Base-by-base conservation (phyloP, 108 stramenopile genomes). In the Discostella stelligeroides region DNA sequence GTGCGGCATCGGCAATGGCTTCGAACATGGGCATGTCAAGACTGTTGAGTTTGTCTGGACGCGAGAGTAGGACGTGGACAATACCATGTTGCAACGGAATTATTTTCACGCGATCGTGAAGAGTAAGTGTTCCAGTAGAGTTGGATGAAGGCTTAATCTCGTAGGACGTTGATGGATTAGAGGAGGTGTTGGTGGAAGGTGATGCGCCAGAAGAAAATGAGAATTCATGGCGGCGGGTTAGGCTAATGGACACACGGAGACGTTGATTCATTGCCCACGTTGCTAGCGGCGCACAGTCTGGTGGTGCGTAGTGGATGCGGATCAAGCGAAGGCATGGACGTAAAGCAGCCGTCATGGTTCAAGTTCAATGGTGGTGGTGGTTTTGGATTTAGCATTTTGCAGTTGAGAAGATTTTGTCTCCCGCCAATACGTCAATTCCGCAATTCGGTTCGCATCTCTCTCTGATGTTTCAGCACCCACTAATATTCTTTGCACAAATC, bases 1-100 rank as follows among this genome's bases (percentile, higher is more conserved):
- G 39, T 4, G 87, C 93, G 7, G 83, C 73, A 21, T 86, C 61
- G 37, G 86, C 88, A 64, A 94, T 83, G 24, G 87, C 85, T 65
- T 91, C 84, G 72, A 95, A 95, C 93, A 95, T 95, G 29, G 71
- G 43, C 28, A 95, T 56, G 58, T 92, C 88, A 5, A 90, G 54
- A 15, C 85, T 82, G 53, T 95, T 95, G 49, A 92, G 49, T 68
- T 95, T 95, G 27, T 84, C 64, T 1, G 93, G 90, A 8, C 90
- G 85, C 57, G 82, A 87, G 29, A 95, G 75, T 20, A 56, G 54
- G 17, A 95, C 93, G 54, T 85, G 80, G 38, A 57, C 45, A 15
- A 89, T 80, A 2, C 84, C 84, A 25, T 68, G 12, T n/a, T 40
- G 51, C 10, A 72, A 50, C 4, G 66, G 60, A 11, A 48, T 56